phyloP scores from a whole-genome alignment of 495 filamentous ascomycete species.

The Massariosphaeria phaeospora region DNA sequence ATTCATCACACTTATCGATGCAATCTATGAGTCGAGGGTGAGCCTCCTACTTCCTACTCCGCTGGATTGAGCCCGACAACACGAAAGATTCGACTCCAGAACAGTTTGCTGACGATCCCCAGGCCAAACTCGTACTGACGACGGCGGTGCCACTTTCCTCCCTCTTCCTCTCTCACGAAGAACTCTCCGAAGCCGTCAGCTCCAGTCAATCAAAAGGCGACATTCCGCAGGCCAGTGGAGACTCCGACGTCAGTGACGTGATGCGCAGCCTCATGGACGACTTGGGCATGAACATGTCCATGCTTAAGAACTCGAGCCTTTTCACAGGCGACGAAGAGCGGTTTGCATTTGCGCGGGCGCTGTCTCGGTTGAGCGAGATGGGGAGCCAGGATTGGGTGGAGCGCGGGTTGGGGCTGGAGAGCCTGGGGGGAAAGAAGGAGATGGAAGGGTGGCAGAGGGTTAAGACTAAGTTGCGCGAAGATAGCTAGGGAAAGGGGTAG shows the following conservation, averaged over 20 bases:
- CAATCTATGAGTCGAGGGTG: slow-evolving; percentile 76
- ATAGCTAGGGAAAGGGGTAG: slow-evolving; percentile 26
- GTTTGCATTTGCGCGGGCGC: slow-evolving; percentile 88
- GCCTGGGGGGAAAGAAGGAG: slow-evolving; percentile 40
- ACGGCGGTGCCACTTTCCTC: slow-evolving; percentile 76
- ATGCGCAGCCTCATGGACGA: slow-evolving; percentile 95
- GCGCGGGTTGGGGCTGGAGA: slow-evolving; percentile 59
- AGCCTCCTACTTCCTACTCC: slow-evolving; percentile 28
- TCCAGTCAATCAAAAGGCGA: slow-evolving; percentile 38
- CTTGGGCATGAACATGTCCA: slow-evolving; percentile 75
- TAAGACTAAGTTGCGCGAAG: slow-evolving; percentile 40
- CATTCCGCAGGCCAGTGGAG: slow-evolving; percentile 40
- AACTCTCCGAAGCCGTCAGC: slow-evolving; percentile 56
- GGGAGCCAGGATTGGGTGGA: slow-evolving; percentile 93
- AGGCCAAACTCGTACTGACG: slow-evolving; percentile 93
- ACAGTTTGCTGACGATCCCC: slow-evolving; percentile 26
- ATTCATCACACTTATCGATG: slow-evolving; percentile 97
- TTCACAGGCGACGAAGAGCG: slow-evolving; percentile 95
- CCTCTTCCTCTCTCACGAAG: slow-evolving; percentile 80
- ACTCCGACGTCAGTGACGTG: slow-evolving; percentile 64
- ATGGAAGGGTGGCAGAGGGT: slow-evolving; percentile 43
- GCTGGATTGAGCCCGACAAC: too few species aligned
- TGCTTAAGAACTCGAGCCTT: slow-evolving; percentile 77
- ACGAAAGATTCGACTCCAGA: too few species aligned
- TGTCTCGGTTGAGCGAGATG: slow-evolving; percentile 86